Base-by-base conservation (phyloP, 2,329 filamentous ascomycete species). In the Microcyclospora tardicrescens region DNA sequence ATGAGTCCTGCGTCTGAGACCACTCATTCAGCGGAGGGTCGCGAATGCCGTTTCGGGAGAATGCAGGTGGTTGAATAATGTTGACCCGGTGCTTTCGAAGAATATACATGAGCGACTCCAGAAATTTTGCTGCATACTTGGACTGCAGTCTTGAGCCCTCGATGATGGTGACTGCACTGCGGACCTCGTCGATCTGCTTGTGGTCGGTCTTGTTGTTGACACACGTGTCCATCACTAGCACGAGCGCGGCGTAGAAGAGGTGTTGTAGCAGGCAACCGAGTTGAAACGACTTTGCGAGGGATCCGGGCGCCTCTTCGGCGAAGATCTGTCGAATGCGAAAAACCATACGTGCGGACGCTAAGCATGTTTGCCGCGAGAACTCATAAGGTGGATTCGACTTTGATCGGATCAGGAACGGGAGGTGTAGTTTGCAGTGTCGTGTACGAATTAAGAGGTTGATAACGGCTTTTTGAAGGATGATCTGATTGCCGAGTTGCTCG, bases 151-250 rank as follows among this genome's bases (percentile, higher is more conserved):
- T 43, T 1, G 45, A 39, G 2, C 46, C 42, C 19, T 48, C 43
- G 24, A 55, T 35, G 15, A 56, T 46, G 13, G 40, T 42, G 6
- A 48, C 45, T 11, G 47, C 51, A 16, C 45, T 43, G 6, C 39
- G 40, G 2, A 55, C 40, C 35, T 52, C 51, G 6, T 16, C 35
- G n/a, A n/a, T n/a, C n/a, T n/a, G n/a, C n/a, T n/a, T n/a, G 10
- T 33, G 32, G 29, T 46, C 35, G 9, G 43, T 39, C 11, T 42
- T 36, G 13, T 43, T 41, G 34, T 54, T 54, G 35, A 53, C 44
- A 35, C 50, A 54, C 8, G 55, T 28, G 36, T 56, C 51, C 43
- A 56, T 51, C n/a, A 51, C 50, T 5, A 55, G 38, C 2, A 52
- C 49, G 8, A 53, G 39, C 6, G 44, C 46, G 10, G 49, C 52